Conservation (phyloP, 495 filamentous ascomycete genomes). For the Thozetella sp. region DNA sequence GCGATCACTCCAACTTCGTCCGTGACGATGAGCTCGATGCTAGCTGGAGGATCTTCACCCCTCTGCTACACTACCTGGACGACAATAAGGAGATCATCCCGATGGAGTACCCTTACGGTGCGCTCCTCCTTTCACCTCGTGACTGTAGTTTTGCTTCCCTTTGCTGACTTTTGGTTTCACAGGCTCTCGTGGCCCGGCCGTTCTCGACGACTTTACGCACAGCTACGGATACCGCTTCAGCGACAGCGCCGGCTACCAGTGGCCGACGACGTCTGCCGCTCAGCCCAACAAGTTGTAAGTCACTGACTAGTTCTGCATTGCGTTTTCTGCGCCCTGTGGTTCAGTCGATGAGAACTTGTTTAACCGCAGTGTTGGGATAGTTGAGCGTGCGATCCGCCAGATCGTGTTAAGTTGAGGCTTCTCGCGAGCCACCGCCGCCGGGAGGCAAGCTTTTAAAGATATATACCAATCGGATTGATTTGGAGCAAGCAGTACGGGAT, state of each 20-base stretch:
- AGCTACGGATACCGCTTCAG: slow-evolving; percentile 99
- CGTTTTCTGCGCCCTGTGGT: slow-evolving; percentile 8
- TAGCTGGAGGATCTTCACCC: slow-evolving; percentile 98
- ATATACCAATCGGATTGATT: not conserved
- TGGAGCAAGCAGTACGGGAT: not conserved
- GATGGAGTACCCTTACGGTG: slow-evolving; percentile 99
- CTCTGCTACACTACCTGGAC: slow-evolving; percentile 95
- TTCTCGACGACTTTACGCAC: slow-evolving; percentile 96
- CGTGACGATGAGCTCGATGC: slow-evolving; percentile 98
- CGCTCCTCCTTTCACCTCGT: slow-evolving; percentile 32
- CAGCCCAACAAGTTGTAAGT: slow-evolving; percentile 74
- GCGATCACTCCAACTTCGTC: slow-evolving; percentile 99
- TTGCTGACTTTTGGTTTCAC: not conserved
- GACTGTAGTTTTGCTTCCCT: not conserved
- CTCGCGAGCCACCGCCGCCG: not conserved
- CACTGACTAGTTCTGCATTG: slow-evolving; percentile 9
- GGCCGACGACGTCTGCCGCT: slow-evolving; percentile 68
- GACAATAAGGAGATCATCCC: slow-evolving; percentile 99
- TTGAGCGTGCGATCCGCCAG: slow-evolving; percentile 13
- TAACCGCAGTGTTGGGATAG: slow-evolving; percentile 14
- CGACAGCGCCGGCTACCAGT: slow-evolving; percentile 94
- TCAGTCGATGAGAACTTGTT: slow-evolving; percentile 16
- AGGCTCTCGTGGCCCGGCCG: slow-evolving; percentile 96
- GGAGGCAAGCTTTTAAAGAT: not conserved
- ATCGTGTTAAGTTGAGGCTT: slow-evolving; percentile 2